Percentiles rank a stretch among this genome's conserved stretches.
phyloP scores from a whole-genome alignment of 1,284 basidiomycete species.

The Tremellales sp. region DNA sequence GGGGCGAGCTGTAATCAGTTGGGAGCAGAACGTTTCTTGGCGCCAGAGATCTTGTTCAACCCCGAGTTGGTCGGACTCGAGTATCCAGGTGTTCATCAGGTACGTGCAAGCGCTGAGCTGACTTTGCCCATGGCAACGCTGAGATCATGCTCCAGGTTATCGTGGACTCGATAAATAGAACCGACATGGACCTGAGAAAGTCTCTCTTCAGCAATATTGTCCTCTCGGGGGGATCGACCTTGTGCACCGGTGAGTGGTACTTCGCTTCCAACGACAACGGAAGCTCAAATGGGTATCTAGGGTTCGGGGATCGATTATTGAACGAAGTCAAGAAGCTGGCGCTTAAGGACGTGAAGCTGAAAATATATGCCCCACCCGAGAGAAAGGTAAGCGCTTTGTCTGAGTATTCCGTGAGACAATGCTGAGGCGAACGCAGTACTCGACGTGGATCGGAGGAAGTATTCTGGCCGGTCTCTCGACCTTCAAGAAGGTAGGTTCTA shows the following conservation, averaged over 20 bases:
- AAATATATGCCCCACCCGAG: slow-evolving; percentile 99
- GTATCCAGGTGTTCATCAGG: slow-evolving; percentile 95
- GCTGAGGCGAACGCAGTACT: slow-evolving; percentile 57
- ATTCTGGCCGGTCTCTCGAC: slow-evolving; percentile 93
- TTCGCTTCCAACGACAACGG: not conserved
- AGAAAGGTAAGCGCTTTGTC: slow-evolving; percentile 59
- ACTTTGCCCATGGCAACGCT: slow-evolving; percentile 60
- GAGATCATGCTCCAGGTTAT: slow-evolving; percentile 39
- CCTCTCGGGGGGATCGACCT: slow-evolving; percentile 90
- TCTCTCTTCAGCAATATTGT: slow-evolving; percentile 95
- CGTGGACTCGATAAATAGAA: slow-evolving; percentile 54
- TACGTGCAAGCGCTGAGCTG: slow-evolving; percentile 52
- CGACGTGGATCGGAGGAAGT: slow-evolving; percentile 98
- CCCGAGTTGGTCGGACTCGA: slow-evolving; percentile 95
- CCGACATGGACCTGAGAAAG: slow-evolving; percentile 79
- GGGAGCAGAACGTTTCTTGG: slow-evolving; percentile 90
- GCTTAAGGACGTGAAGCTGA: slow-evolving; percentile 97
- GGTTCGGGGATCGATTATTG: slow-evolving; percentile 91
- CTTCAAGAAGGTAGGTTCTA: slow-evolving; percentile 79
- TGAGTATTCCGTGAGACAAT: not conserved
- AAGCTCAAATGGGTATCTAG: slow-evolving; percentile 49
- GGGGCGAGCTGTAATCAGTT: slow-evolving; percentile 58
- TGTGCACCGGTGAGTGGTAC: slow-evolving; percentile 71
- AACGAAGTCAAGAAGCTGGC: slow-evolving; percentile 95
- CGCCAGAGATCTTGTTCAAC: slow-evolving; percentile 97